Evolutionary conservation across 1,284 basidiomycete genomes (phyloP), one percentile per base, ranked within the genome.

Genomic region (Cutaneotrichosporon dermatis): DNA sequence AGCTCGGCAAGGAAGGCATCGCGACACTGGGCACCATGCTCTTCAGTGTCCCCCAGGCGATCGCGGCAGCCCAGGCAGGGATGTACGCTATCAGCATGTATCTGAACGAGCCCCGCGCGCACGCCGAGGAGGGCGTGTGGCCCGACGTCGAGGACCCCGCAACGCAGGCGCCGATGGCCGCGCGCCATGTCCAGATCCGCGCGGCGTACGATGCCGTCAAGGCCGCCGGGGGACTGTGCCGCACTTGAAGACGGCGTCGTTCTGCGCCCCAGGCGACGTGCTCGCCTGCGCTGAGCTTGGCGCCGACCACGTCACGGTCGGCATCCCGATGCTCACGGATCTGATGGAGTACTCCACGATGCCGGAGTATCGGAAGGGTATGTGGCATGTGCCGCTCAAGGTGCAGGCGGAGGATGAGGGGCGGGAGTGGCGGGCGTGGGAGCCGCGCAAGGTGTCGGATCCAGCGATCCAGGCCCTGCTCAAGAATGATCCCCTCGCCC

Each of bases 51-150:
- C 67, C 61, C 2, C 74, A 76, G 50, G 74, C 74, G 1, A 58
- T 76, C 10, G 74, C 73, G 5, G 72, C 73, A 10, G 61, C 61
- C 33, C 74, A 76, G 53, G 71, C 72, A 2, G 70, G 66, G 2
- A 71, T 70, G 62, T 58, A 66, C 41, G 71, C 69, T 46, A 69
- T 76, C 58, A 73, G 71, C 55, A 65, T 68, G 34, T 75, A 75
- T 63, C 70, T 62, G 54, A 75, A 74, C 66, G 66, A 66, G 40
- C 60, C 59, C 4, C 40, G 15, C 7, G 66, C 66, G 4, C 63
- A 62, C 45, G 45, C 62, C 11, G 66, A 63, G 33, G 42, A 49
- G 4, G 16, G 43, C 4, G 15, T 53, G 36, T 69, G 66, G 66
- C 66, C 67, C 2, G 67, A 69, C 42, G 60, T 69, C 10, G 61